Evolutionary conservation across 1,284 basidiomycete genomes (phyloP), one percentile per base, ranked within the genome.

Genomic region (Cutaneotrichosporon dermatis): DNA sequence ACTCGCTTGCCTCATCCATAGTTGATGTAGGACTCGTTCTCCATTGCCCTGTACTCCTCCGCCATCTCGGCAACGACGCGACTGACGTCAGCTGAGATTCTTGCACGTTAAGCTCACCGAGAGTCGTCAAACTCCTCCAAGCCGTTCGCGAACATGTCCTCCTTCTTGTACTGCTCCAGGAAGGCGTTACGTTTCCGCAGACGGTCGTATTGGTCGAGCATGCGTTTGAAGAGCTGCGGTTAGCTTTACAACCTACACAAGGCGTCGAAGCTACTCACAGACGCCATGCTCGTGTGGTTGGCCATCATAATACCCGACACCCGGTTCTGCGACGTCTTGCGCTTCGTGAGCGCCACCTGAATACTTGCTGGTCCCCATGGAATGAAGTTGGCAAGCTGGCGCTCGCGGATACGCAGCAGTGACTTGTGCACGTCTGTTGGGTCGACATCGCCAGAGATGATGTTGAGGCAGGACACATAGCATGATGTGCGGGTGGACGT

Each of bases 321-420:
- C 33, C 92, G 87, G 76, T 95, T 92, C 96, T 82, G 74, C 93
- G 96, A 8, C 92, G 94, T 54, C 89, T 95, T 73, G 85, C 87
- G 63, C 65, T 92, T 88, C 1, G 94, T 96, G 62, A 98, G 80
- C 4, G 96, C 95, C 2, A 99, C 94, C 79, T 99, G 96, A 69
- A 98, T 97, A 48, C 91, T 94, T 1, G 95, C 95, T 1, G 96
- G 96, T 4, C 96, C 96, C 96, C 96, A 99, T 2, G 96, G 95
- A 63, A 99, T 98, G 77, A 99, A 99, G 75, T 89, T 96, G 6
- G 96, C 95, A 11, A 99, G 82, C 72, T 98, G 92, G 37, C 95
- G 85, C 79, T 99, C 96, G 39, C 96, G 86, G 69, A 99, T 99
- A 9, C 96, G 88, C 33, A 99, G 83, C 39, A 99, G 81, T 11